Conservation (phyloP, 495 filamentous ascomycete species). For the Bombardia bombarda region DNA sequence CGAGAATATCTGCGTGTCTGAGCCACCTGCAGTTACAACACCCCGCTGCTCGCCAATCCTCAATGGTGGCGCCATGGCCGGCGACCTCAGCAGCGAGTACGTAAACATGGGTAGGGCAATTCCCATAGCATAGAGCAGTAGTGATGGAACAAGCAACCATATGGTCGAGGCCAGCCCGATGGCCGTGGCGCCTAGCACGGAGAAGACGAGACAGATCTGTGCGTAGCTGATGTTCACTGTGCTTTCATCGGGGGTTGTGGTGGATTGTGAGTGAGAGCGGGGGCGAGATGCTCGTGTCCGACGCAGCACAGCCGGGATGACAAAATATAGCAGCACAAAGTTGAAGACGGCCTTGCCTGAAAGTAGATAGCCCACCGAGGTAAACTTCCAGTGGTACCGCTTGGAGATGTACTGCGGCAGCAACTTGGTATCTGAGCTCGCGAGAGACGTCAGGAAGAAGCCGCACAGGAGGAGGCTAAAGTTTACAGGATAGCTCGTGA, state of each 20-base stretch:
- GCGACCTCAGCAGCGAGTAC: slow-evolving; percentile 30
- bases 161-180: slow-evolving; percentile 26
- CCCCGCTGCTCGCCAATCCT: not conserved
- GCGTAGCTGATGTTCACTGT: slow-evolving; percentile 23
- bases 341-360: slow-evolving; percentile 37
- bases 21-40: not conserved
- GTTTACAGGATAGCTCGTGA: slow-evolving; percentile 14
- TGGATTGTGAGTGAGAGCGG: not conserved
- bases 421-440: slow-evolving; percentile 38
- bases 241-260: slow-evolving; percentile 9
- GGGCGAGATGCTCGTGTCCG: not conserved
- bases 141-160: slow-evolving; percentile 26
- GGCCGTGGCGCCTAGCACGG: slow-evolving; percentile 30
- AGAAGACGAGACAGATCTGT: slow-evolving; percentile 27
- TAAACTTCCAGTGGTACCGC: slow-evolving; percentile 32
- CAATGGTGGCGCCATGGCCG: slow-evolving; percentile 14
- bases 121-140: slow-evolving; percentile 35
- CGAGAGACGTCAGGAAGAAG: slow-evolving; percentile 37
- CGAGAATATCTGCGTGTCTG: slow-evolving; percentile 28
- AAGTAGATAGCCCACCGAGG: slow-evolving; percentile 34
- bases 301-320: slow-evolving; percentile 27
- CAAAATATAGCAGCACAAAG: slow-evolving; percentile 28
- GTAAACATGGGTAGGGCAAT: slow-evolving; percentile 38
- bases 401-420: slow-evolving; percentile 38
- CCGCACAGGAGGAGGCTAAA: slow-evolving; percentile 27